phyloP scores from a whole-genome alignment of 1,284 basidiomycete species.

The Fistulina hepatica region DNA sequence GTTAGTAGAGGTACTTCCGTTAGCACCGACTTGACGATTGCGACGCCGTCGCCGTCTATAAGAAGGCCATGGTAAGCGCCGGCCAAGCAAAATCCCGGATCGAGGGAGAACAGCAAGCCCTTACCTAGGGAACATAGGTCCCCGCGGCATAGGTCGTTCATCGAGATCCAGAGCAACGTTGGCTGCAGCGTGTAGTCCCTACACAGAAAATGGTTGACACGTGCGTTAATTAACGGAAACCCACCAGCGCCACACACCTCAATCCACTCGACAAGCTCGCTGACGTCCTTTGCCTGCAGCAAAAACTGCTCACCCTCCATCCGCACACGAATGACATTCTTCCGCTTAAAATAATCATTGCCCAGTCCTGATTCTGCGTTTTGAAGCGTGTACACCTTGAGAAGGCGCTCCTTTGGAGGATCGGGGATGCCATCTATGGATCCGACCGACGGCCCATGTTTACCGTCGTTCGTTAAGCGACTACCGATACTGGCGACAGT shows the following conservation, averaged over 20 bases:
- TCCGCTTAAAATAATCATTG: conserved; percentile 90
- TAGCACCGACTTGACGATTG: too few relatives aligned
- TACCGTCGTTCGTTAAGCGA: too few relatives aligned
- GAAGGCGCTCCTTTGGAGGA: conserved; percentile 36
- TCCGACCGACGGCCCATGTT: too few relatives aligned
- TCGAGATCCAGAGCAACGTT: conserved; percentile 91
- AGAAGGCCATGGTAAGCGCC: conserved; percentile 6
- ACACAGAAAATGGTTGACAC: conserved; percentile 9
- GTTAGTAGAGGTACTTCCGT: too few relatives aligned
- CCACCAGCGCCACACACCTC: conserved; percentile 49
- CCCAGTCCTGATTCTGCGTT: conserved; percentile 88
- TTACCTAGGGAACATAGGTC: conserved; percentile 66
- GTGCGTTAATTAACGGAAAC: conserved; percentile 3
- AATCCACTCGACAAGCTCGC: conserved; percentile 89
- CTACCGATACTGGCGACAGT: too few relatives aligned
- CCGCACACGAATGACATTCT: conserved; percentile 89
- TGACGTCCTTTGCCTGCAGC: conserved; percentile 80
- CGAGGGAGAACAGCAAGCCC: conserved; percentile 22
- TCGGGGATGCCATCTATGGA: conserved; percentile 25
- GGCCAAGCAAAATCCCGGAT: conserved; percentile 7
- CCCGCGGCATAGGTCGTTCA: conserved; percentile 80
- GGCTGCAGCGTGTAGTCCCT: conserved; percentile 88
- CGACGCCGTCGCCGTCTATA: conserved; percentile 30
- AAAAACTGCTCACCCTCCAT: conserved; percentile 96
- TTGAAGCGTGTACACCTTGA: conserved; percentile 74